Conservation (phyloP, 192 early-diverging fungal species). For the Dissophora globulifera region DNA sequence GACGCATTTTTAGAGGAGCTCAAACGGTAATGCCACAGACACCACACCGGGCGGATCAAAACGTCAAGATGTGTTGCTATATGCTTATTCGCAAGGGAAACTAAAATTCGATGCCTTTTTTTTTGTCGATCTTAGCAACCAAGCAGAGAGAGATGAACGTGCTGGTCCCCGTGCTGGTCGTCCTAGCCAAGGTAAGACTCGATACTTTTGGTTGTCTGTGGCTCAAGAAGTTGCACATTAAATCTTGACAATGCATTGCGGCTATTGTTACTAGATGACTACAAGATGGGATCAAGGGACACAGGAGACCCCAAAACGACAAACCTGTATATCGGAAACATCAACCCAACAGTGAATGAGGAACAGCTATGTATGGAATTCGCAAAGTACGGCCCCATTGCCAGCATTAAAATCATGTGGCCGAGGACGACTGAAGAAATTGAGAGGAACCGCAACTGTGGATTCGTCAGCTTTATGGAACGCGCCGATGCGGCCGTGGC, state of each 20-base stretch:
- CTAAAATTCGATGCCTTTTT: neutral
- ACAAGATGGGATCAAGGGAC: slow-evolving; percentile 69
- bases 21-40: slow-evolving; percentile 61
- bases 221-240: neutral
- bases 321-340: slow-evolving; percentile 87
- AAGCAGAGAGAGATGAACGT: slow-evolving; percentile 72
- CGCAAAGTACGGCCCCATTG: slow-evolving; percentile 85
- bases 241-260: neutral
- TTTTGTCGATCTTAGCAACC: slow-evolving; percentile 28
- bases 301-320: slow-evolving; percentile 80
- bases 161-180: slow-evolving; percentile 52
- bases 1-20: slow-evolving; percentile 88
- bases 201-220: too few species aligned
- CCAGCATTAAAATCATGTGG: slow-evolving; percentile 96
- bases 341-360: slow-evolving; percentile 80
- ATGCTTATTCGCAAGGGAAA: too few species aligned
- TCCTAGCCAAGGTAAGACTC: slow-evolving; percentile 28
- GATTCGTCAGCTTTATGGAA: slow-evolving; percentile 93
- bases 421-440: slow-evolving; percentile 87
- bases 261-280: slow-evolving; percentile 4
- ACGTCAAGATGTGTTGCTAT: too few species aligned
- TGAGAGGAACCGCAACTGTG: slow-evolving; percentile 80
- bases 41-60: too few species aligned
- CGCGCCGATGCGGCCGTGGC: slow-evolving; percentile 77
- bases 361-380: slow-evolving; percentile 78